These are phyloP conservation scores for Eutrema yunnanense DNA, from an alignment of 345 rosid species.

Conservation along the genomic window DNA sequence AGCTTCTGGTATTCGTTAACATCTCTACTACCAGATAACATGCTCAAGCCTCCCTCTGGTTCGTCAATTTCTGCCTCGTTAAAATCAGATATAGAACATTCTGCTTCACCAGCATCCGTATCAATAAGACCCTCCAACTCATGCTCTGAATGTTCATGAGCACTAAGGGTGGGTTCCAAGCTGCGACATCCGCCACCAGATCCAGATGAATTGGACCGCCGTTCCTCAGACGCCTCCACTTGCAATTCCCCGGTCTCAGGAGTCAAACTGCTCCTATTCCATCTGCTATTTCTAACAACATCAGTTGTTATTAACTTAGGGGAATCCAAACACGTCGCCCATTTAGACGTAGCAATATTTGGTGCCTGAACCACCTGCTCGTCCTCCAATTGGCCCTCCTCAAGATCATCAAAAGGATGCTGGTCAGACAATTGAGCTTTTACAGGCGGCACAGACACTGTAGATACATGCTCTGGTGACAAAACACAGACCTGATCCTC, in stretches of 20 bases:
- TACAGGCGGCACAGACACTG: not conserved
- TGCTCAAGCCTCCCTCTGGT: slow-evolving; percentile 38
- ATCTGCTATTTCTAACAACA: slow-evolving; percentile 16
- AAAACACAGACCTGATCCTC: slow-evolving; percentile 43
- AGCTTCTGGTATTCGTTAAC: slow-evolving; percentile 68
- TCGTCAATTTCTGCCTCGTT: slow-evolving; percentile 31
- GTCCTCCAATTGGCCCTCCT: slow-evolving; percentile 57
- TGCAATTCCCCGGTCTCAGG: slow-evolving; percentile 46
- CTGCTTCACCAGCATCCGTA: slow-evolving; percentile 18
- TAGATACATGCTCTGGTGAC: slow-evolving; percentile 6
- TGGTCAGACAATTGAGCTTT: not conserved
- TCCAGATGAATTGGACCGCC: slow-evolving; percentile 21
- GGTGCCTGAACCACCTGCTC: slow-evolving; percentile 35
- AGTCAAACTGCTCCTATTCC: slow-evolving; percentile 23
- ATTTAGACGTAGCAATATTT: slow-evolving; percentile 55
- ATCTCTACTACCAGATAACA: slow-evolving; percentile 63
- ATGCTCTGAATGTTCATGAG: slow-evolving; percentile 25
- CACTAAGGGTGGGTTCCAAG: slow-evolving; percentile 7
- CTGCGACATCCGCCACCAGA: slow-evolving; percentile 21
- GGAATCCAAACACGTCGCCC: slow-evolving; percentile 57
- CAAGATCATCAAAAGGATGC: slow-evolving; percentile 45
- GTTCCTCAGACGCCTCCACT: slow-evolving; percentile 29
- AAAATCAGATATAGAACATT: slow-evolving; percentile 10
- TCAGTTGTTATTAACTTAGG: slow-evolving; percentile 12
- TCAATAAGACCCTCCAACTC: slow-evolving; percentile 26